phyloP scores from a whole-genome alignment of 495 filamentous ascomycete species.

The Mycothermus thermophilus region DNA sequence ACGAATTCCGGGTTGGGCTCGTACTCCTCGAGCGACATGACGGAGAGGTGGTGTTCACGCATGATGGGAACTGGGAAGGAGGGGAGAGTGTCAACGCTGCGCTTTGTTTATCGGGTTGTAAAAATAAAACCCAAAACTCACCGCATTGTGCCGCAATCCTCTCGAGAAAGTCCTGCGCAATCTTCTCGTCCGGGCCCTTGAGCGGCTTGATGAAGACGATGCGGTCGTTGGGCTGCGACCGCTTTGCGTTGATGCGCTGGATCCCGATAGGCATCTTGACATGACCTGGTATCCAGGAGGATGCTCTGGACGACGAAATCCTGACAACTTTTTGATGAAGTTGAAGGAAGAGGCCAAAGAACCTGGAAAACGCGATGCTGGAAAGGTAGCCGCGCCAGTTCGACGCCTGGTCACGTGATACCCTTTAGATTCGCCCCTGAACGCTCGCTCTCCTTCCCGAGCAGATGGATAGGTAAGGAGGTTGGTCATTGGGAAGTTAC shows the following conservation, averaged over 20 bases:
- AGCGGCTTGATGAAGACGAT: conserved; percentile 70
- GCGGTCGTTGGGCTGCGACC: conserved; percentile 49
- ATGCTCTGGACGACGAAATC: background rate
- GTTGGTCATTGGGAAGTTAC: no score
- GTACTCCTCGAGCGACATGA: conserved; percentile 67
- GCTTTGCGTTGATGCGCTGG: conserved; percentile 52
- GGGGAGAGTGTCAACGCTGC: background rate
- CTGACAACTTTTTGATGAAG: background rate
- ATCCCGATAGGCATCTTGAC: conserved; percentile 50
- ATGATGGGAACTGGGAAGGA: conserved; percentile 45
- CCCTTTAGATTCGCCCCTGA: background rate
- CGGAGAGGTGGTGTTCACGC: conserved; percentile 49
- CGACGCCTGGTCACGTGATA: conserved; percentile 11
- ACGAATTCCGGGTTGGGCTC: conserved; percentile 60
- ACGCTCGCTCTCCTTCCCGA: no score
- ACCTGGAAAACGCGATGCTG: background rate
- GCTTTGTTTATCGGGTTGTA: no score
- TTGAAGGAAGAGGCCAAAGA: background rate
- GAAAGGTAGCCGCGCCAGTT: background rate
- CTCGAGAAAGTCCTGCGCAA: conserved; percentile 57
- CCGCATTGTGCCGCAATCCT: conserved; percentile 65
- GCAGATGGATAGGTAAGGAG: no score
- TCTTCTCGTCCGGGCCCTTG: conserved; percentile 39
- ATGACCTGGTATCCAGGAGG: background rate
- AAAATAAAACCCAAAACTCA: no score